Percentiles rank a stretch among this genome's conserved stretches.
Conservation (phyloP, 176 grass and related monocot genomes). For the Oryza glumipatula region DNA sequence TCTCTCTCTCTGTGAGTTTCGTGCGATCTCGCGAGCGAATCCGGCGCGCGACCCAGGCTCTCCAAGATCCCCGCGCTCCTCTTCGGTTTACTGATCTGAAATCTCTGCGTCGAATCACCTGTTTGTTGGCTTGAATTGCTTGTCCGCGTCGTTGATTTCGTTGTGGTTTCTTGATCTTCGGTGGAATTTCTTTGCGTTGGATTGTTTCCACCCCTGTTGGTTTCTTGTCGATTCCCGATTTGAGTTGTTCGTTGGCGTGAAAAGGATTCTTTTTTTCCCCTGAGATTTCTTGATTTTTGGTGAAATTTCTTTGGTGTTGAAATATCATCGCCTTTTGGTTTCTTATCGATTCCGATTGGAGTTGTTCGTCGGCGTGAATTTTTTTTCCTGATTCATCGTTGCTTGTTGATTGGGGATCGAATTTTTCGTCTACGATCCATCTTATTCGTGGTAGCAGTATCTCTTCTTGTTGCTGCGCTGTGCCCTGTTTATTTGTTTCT, state of each 20-base stretch:
- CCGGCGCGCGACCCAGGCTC: slow-evolving; percentile 25
- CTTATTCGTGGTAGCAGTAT: background rate
- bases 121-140: slow-evolving; percentile 3
- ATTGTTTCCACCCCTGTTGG: background rate
- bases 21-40: slow-evolving; percentile 19
- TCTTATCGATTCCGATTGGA: background rate
- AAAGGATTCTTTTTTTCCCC: background rate
- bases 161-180: slow-evolving; percentile 5
- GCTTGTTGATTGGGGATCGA: background rate
- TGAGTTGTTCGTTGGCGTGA: background rate
- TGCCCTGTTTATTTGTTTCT: background rate
- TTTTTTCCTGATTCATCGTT: background rate
- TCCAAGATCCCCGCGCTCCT: slow-evolving; percentile 5
- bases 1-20: background rate
- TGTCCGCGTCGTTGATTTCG: background rate
- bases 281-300: slow-evolving; percentile 5
- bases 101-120: slow-evolving; percentile 4
- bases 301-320: background rate
- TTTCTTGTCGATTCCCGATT: background rate
- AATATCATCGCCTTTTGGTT: background rate
- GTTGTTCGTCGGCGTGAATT: background rate
- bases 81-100: background rate
- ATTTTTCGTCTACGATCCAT: background rate
- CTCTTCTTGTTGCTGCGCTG: background rate
- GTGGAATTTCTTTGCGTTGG: background rate